These are phyloP conservation scores for Wallacemonas collosoma DNA, from an alignment of 208 protist genomes.

Conservation along the genomic window DNA sequence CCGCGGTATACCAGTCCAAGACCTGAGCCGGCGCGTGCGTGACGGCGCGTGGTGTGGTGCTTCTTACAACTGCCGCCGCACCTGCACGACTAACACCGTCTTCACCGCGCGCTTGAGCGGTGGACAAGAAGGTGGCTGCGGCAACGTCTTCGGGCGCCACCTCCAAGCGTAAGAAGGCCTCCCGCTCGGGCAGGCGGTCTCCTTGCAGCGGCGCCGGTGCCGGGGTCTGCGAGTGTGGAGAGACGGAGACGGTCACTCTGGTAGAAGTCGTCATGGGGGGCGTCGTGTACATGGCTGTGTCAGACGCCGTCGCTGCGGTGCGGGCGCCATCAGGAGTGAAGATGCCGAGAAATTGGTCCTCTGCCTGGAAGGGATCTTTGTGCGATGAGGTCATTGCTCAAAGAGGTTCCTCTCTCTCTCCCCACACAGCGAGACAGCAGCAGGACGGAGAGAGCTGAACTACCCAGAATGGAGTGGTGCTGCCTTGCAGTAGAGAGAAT, in stretches of 20 bases:
- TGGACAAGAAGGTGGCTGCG: not conserved
- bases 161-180: not conserved
- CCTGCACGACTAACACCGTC: not conserved
- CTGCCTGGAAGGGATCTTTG: slow-evolving; percentile 9
- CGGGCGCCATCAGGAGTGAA: not conserved
- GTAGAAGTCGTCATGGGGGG: not conserved
- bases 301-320: no score
- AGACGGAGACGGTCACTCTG: not conserved
- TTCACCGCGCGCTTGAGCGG: not conserved
- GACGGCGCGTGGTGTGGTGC: not conserved
- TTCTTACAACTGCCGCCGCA: not conserved
- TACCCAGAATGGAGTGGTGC: not conserved
- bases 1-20: slow-evolving; percentile 12
- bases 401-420: not conserved
- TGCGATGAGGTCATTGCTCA: not conserved
- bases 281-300: not conserved
- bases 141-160: not conserved
- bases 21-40: slow-evolving; percentile 1
- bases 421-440: no score
- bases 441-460: no score
- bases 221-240: not conserved
- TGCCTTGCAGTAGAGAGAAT: not conserved
- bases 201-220: not conserved
- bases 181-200: not conserved
- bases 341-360: slow-evolving; percentile 15